Conservation (phyloP, 352 stramenopile genomes). For the Phytophthora sp. region DNA sequence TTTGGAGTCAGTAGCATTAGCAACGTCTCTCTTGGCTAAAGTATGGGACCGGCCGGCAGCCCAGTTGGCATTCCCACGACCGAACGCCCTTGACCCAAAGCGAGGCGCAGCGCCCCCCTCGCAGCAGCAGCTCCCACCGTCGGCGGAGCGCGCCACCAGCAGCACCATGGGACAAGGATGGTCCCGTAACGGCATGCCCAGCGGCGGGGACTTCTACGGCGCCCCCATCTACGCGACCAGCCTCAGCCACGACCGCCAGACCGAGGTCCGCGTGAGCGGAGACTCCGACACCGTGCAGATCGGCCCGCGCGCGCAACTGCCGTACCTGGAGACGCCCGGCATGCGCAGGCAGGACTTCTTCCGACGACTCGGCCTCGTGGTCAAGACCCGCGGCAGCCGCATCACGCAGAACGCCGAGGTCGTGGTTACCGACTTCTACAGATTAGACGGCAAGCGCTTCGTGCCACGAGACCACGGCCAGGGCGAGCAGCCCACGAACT, state of each 20-base stretch:
- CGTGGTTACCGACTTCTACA: constrained; percentile 81
- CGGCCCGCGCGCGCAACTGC: constrained; percentile 67
- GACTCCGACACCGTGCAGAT: constrained; percentile 73
- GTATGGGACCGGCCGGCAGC: constrained; percentile 15
- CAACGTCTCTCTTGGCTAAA: constrained; percentile 34
- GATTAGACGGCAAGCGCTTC: constrained; percentile 80
- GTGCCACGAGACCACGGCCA: constrained; percentile 76
- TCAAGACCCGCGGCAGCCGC: constrained; percentile 85
- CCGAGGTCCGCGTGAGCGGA: constrained; percentile 74
- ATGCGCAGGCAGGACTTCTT: constrained; percentile 80
- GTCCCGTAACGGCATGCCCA: constrained; percentile 63
- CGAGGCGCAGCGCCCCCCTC: neutral
- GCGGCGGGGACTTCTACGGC: constrained; percentile 81
- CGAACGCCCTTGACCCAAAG: constrained; percentile 10
- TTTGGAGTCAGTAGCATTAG: constrained; percentile 39
- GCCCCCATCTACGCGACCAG: constrained; percentile 85
- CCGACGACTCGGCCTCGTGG: constrained; percentile 76
- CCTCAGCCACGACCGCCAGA: constrained; percentile 87
- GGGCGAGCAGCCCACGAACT: constrained; percentile 63
- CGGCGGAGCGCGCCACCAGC: neutral
- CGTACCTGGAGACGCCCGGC: constrained; percentile 63
- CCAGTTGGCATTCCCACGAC: constrained; percentile 27
- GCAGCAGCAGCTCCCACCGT: neutral
- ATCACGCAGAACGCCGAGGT: constrained; percentile 88
- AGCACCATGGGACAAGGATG: constrained; percentile 64